These are phyloP conservation scores for Fusarium aywerte DNA, from an alignment of 2,329 filamentous ascomycete genomes.

Conservation along the genomic window DNA sequence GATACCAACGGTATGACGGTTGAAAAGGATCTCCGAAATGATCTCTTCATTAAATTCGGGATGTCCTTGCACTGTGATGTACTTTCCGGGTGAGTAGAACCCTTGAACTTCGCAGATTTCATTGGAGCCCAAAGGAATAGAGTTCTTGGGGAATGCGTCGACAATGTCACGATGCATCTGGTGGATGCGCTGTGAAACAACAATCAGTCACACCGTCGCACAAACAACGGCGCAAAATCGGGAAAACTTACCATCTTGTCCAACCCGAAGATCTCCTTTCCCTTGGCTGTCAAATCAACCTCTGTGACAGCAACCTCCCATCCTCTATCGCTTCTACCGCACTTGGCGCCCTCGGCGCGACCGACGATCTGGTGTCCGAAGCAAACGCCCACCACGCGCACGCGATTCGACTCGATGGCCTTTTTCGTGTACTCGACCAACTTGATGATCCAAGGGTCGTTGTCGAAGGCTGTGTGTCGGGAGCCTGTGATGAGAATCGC, in stretches of 20 bases:
- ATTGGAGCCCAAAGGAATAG: constrained; percentile 56
- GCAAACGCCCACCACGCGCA: constrained; percentile 68
- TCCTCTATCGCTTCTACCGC: constrained; percentile 53
- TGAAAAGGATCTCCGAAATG: constrained; percentile 53
- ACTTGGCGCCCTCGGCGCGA: constrained; percentile 53
- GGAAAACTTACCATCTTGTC: constrained; percentile 47
- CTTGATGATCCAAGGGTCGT: constrained; percentile 58
- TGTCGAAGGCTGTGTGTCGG: constrained; percentile 63
- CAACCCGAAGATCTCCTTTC: constrained; percentile 54
- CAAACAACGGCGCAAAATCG: constrained; percentile 56
- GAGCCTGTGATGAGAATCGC: constrained; percentile 83
- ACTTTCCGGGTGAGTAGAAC: constrained; percentile 53
- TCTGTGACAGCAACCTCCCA: constrained; percentile 60
- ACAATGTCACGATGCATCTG: constrained; percentile 63
- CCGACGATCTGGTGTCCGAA: constrained; percentile 62
- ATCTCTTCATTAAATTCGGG: constrained; percentile 58
- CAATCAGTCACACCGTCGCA: constrained; percentile 69
- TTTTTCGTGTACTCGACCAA: constrained; percentile 54
- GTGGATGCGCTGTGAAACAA: constrained; percentile 51
- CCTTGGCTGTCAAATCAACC: constrained; percentile 53
- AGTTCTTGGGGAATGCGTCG: constrained; percentile 52
- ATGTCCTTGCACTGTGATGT: constrained; percentile 60
- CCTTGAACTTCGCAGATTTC: constrained; percentile 56
- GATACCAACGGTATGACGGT: constrained; percentile 72
- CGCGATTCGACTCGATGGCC: constrained; percentile 57